phyloP scores from a whole-genome alignment of 345 rosid genomes.

The Salix udensis region DNA sequence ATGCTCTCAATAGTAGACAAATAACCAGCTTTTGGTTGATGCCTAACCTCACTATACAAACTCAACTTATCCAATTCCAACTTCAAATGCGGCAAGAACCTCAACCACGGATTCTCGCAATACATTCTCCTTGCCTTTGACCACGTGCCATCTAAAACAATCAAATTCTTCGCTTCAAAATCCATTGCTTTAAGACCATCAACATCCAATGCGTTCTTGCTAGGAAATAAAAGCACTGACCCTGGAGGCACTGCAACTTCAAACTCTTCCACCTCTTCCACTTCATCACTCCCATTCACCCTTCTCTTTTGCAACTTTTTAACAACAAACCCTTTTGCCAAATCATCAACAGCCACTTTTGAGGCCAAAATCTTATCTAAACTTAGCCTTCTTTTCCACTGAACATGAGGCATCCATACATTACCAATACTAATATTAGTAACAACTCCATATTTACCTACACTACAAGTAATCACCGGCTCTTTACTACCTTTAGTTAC shows the following conservation, averaged over 20 bases:
- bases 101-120: constrained; percentile 85
- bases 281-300: constrained; percentile 13
- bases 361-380: constrained; percentile 46
- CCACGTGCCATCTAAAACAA: constrained; percentile 90
- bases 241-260: constrained; percentile 54
- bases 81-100: constrained; percentile 68
- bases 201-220: constrained; percentile 47
- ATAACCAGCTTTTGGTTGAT: constrained; percentile 71
- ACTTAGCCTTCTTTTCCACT: constrained; percentile 11
- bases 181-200: constrained; percentile 40
- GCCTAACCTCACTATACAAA: constrained; percentile 65
- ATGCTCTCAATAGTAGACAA: constrained; percentile 81
- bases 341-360: constrained; percentile 30
- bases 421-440: constrained; percentile 19
- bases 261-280: constrained; percentile 53
- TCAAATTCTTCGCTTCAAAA: constrained; percentile 53
- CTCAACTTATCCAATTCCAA: constrained; percentile 56
- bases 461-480: constrained; percentile 25
- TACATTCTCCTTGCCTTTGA: constrained; percentile 73
- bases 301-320: constrained; percentile 34
- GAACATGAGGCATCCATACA: constrained; percentile 19
- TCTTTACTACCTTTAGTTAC: constrained; percentile 9
- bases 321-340: constrained; percentile 63
- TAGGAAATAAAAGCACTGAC: constrained; percentile 62
- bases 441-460: constrained; percentile 46